Evolutionary conservation across 192 early-diverging fungal species (phyloP).

Genomic region (Spizellomyces sp.): DNA sequence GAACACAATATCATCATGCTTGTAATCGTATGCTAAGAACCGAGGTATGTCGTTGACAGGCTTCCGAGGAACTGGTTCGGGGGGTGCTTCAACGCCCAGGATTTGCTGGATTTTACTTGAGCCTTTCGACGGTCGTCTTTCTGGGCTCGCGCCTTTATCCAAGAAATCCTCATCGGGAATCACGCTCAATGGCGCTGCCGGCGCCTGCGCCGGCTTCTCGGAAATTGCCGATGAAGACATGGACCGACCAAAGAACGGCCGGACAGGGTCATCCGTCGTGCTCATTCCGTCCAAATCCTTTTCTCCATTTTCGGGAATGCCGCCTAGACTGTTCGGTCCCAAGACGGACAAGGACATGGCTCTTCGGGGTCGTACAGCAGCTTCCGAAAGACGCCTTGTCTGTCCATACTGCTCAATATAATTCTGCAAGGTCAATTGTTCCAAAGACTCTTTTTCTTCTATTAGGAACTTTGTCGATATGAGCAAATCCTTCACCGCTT

Average conservation of each 20-base stretch:
- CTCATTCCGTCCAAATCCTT: neutral
- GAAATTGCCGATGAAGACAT: constrained; percentile 14
- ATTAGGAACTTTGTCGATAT: constrained; percentile 58
- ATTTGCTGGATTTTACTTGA: constrained; percentile 29
- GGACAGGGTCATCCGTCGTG: constrained; percentile 5
- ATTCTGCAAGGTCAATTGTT: constrained; percentile 43
- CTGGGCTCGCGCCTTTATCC: neutral
- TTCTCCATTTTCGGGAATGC: neutral
- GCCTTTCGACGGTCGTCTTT: constrained; percentile 12
- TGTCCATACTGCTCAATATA: constrained; percentile 37
- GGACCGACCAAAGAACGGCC: constrained; percentile 11
- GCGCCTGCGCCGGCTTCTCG: neutral
- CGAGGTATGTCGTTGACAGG: constrained; percentile 38
- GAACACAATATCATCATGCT: constrained; percentile 58
- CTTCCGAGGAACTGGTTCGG: neutral
- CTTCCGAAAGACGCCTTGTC: constrained; percentile 15
- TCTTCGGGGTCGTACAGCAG: constrained; percentile 11
- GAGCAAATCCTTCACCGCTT: constrained; percentile 57
- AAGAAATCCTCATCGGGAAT: constrained; percentile 3
- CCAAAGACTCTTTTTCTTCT: constrained; percentile 58
- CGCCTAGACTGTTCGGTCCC: neutral
- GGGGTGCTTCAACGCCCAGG: constrained; percentile 29
- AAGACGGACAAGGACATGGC: constrained; percentile 25
- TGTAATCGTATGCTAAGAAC: constrained; percentile 62
- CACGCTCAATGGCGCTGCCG: neutral